Base-by-base conservation (phyloP, 208 protist genomes). In the Wallacemonas rigidus region DNA sequence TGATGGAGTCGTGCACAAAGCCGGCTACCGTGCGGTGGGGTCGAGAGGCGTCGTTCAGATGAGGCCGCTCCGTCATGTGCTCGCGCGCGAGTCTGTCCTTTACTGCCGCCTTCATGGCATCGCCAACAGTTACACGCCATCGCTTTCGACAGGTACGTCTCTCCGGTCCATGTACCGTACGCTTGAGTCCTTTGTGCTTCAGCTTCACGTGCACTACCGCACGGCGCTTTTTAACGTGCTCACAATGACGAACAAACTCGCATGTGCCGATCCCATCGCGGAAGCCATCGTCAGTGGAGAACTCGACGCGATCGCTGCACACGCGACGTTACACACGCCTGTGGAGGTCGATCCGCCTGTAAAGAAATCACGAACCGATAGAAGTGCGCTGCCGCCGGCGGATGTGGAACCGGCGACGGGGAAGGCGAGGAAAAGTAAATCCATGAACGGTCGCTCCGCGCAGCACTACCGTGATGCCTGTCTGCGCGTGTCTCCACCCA, bases 181-280 rank as follows among this genome's bases (percentile, higher is more conserved):
- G 2, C 60, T 96, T 15, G 89, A 96, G 79, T 26, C 70, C 2
- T 96, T 96, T 71, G 80, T 94, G 48, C 71, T 82, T 41, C 74
- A 53, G 1, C 82, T 90, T 67, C 73, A 85, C 26, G 4, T 43
- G 0, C 71, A 73, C 39, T 92, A 88, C 53, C 81, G 81, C 51
- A 88, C 92, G 2, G 86, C 84, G 57, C 67, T 93, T n/a, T 96
- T 94, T 69, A 96, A 96, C 67, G 80, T 94, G 44, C 67, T 96
- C 9, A 92, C 84, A 71, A 90, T 81, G 5, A 83, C 85, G 5
- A 80, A 76, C 45, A 87, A 86, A 57, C 63, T 96, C 36, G 58
- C 65, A 14, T 75, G 81, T 5, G 65, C 73, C 9, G 79, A 72
- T 11, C 43, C 17, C n/a, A 70, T 50, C 17, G 56, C 79, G 56